Evolutionary conservation across 2,329 filamentous ascomycete genomes (phyloP).

Genomic region (Nemania abortiva): DNA sequence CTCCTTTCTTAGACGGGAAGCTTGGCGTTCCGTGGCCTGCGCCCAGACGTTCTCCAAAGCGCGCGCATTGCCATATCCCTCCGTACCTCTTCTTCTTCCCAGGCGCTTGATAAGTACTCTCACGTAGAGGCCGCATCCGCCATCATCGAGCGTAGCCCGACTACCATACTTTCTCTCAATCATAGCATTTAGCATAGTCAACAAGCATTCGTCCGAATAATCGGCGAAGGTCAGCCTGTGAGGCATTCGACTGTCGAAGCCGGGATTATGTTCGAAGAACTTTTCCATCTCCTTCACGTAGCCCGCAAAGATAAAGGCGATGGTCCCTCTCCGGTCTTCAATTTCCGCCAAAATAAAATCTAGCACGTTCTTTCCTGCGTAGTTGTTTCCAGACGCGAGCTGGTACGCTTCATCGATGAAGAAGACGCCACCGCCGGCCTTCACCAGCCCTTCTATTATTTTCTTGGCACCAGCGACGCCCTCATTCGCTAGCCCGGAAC

Average conservation of each 20-base stretch:
- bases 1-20: constrained; percentile 21
- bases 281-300: constrained; percentile 81
- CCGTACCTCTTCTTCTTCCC: constrained; percentile 40
- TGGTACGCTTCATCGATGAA: constrained; percentile 89
- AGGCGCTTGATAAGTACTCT: constrained; percentile 24
- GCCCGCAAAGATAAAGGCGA: constrained; percentile 79
- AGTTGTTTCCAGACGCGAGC: constrained; percentile 66
- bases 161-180: constrained; percentile 66
- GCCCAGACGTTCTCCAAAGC: constrained; percentile 29
- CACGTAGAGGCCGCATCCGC: constrained; percentile 67
- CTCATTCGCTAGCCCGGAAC: constrained; percentile 72
- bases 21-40: constrained; percentile 24
- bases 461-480: constrained; percentile 70
- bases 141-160: constrained; percentile 71
- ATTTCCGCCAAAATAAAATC: constrained; percentile 80
- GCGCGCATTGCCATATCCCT: constrained; percentile 80
- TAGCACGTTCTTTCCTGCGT: constrained; percentile 68
- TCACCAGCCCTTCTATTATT: constrained; percentile 67
- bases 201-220: constrained; percentile 74
- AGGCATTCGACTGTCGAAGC: constrained; percentile 77
- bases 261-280: constrained; percentile 80
- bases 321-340: constrained; percentile 76
- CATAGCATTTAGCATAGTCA: constrained; percentile 68
- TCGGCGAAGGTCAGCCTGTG: constrained; percentile 75
- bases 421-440: constrained; percentile 74